Conservation (phyloP, 768 basidiomycete genomes). For the Mycena vitilis region DNA sequence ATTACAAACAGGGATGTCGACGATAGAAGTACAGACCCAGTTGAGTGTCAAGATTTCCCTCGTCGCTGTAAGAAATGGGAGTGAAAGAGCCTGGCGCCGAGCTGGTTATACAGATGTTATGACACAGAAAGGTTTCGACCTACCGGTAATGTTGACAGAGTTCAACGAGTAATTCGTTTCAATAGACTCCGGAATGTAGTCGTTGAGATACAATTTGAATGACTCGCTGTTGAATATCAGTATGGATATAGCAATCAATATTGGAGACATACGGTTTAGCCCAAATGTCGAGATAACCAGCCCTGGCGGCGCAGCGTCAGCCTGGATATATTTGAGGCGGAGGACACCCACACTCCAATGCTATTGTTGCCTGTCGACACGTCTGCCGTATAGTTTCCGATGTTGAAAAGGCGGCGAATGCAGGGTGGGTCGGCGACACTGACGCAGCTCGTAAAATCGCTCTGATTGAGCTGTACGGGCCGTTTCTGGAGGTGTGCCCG, state of each 20-base stretch:
- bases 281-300: slow-evolving; percentile 49
- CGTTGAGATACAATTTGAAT: slow-evolving; percentile 47
- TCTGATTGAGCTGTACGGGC: slow-evolving; percentile 33
- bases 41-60: slow-evolving; percentile 59
- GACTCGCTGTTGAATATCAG: slow-evolving; percentile 45
- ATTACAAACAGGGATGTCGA: slow-evolving; percentile 36
- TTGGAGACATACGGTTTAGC: slow-evolving; percentile 34
- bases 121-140: background rate
- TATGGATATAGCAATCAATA: slow-evolving; percentile 19
- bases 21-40: slow-evolving; percentile 52
- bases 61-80: background rate
- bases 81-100: slow-evolving; percentile 23
- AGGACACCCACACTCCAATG: slow-evolving; percentile 45
- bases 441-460: slow-evolving; percentile 46
- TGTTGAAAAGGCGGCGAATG: slow-evolving; percentile 50
- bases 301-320: slow-evolving; percentile 3
- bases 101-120: background rate
- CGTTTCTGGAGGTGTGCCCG: slow-evolving; percentile 9
- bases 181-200: slow-evolving; percentile 43
- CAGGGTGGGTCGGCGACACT: slow-evolving; percentile 50
- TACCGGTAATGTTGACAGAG: slow-evolving; percentile 51
- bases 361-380: slow-evolving; percentile 46
- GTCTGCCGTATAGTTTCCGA: slow-evolving; percentile 45
- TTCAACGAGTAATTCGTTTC: slow-evolving; percentile 53
- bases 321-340: background rate